These are phyloP conservation scores for Tremellales sp. DNA, from an alignment of 1,284 basidiomycete genomes.

Conservation along the genomic window DNA sequence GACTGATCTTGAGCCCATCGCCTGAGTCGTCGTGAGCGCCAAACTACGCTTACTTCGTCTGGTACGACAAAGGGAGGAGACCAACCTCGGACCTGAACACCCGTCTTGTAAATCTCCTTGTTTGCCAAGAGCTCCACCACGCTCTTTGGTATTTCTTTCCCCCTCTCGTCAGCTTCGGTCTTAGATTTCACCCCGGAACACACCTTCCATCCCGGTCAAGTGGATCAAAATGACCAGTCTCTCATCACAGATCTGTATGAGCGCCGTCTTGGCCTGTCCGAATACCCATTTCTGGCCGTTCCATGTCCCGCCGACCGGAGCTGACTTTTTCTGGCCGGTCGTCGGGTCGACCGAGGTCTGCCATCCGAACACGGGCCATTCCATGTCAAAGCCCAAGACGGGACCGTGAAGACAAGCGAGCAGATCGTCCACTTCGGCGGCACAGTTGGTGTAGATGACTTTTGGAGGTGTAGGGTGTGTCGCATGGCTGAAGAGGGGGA, in stretches of 20 bases:
- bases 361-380: constrained; percentile 37
- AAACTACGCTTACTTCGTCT: no score
- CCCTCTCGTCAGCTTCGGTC: neutral
- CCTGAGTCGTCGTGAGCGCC: constrained; percentile 12
- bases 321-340: constrained; percentile 2
- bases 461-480: constrained; percentile 14
- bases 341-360: constrained; percentile 2
- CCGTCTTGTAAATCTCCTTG: constrained; percentile 37
- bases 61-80: neutral
- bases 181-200: neutral
- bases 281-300: constrained; percentile 19
- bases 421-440: constrained; percentile 35
- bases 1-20: constrained; percentile 44
- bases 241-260: constrained; percentile 47
- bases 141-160: constrained; percentile 21
- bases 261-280: constrained; percentile 25
- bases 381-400: constrained; percentile 42
- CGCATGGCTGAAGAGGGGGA: constrained; percentile 26
- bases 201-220: constrained; percentile 36
- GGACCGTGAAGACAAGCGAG: constrained; percentile 30
- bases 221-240: constrained; percentile 45
- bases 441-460: constrained; percentile 33
- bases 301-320: constrained; percentile 11
- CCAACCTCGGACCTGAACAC: constrained; percentile 41
- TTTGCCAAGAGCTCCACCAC: constrained; percentile 38